Percentiles rank a stretch among this genome's conserved stretches.
These are phyloP conservation scores for Shiraia sp. DNA, from an alignment of 2,329 filamentous ascomycete genomes.

Conservation along the genomic window DNA sequence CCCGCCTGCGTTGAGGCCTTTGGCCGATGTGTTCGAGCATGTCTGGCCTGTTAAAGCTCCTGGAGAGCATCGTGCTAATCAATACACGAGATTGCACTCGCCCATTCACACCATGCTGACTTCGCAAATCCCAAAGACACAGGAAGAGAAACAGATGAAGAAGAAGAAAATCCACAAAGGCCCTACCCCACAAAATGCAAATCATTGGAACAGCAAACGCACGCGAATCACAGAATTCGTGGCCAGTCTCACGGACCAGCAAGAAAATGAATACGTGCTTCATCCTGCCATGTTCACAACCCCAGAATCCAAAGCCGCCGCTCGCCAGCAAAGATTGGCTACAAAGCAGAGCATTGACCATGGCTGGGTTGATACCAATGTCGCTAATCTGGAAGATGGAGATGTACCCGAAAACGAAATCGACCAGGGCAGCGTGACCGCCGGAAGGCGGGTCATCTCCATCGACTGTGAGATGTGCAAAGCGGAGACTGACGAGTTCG, in stretches of 20 bases:
- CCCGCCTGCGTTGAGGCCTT: conserved; percentile 56
- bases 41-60: conserved; percentile 88
- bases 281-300: conserved; percentile 75
- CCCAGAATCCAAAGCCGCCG: conserved; percentile 58
- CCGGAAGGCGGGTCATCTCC: conserved; percentile 75
- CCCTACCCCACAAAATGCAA: conserved; percentile 64
- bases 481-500: conserved; percentile 76
- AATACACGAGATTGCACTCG: conserved; percentile 77
- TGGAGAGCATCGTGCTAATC: conserved; percentile 70
- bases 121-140: conserved; percentile 69
- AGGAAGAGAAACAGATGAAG: conserved; percentile 67
- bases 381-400: conserved; percentile 69
- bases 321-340: conserved; percentile 58
- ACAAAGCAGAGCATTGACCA: conserved; percentile 55
- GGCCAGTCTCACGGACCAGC: conserved; percentile 70
- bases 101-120: conserved; percentile 84
- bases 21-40: conserved; percentile 82
- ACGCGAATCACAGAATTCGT: conserved; percentile 84
- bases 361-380: conserved; percentile 83
- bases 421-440: conserved; percentile 80
- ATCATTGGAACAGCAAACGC: conserved; percentile 72
- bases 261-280: conserved; percentile 80
- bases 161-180: conserved; percentile 43
- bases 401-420: conserved; percentile 70
- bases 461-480: conserved; percentile 98